phyloP scores from a whole-genome alignment of 2,329 filamentous ascomycete species.

The Xylaria sp. region DNA sequence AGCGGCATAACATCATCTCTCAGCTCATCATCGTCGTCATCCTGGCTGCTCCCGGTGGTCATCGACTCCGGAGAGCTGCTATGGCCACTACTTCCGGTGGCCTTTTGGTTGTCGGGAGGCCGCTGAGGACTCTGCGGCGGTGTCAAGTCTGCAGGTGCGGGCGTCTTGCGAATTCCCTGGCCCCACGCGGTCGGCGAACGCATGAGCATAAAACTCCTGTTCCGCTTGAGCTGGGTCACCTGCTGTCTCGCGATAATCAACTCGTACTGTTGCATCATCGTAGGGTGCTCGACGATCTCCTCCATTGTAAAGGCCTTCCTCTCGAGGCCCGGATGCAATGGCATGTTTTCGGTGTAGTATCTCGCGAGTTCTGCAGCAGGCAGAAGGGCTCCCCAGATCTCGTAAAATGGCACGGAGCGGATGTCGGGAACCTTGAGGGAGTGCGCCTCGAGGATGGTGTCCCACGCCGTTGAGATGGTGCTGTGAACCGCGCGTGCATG shows the following conservation, averaged over 20 bases:
- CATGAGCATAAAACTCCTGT: slow-evolving; percentile 25
- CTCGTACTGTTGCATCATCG: slow-evolving; percentile 53
- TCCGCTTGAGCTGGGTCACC: slow-evolving; percentile 22
- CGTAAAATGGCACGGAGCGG: slow-evolving; percentile 52
- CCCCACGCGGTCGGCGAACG: slow-evolving; percentile 28
- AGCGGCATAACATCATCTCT: slow-evolving; percentile 10
- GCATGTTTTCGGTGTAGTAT: slow-evolving; percentile 47
- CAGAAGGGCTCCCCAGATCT: slow-evolving; percentile 53
- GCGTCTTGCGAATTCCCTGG: slow-evolving; percentile 30
- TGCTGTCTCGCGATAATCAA: slow-evolving; percentile 37
- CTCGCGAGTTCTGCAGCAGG: slow-evolving; percentile 51
- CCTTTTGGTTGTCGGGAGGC: slow-evolving; percentile 10
- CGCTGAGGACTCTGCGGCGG: background rate
- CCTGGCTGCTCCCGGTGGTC: slow-evolving; percentile 33
- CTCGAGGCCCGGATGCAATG: slow-evolving; percentile 42
- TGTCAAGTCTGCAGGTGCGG: slow-evolving; percentile 11
- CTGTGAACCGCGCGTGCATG: slow-evolving; percentile 46
- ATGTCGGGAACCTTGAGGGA: slow-evolving; percentile 46
- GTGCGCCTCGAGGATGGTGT: slow-evolving; percentile 45
- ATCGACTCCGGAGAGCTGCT: slow-evolving; percentile 35
- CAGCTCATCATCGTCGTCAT: slow-evolving; percentile 31
- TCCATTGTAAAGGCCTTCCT: slow-evolving; percentile 44
- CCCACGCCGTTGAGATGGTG: slow-evolving; percentile 49
- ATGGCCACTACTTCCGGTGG: slow-evolving; percentile 16
- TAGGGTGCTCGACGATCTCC: slow-evolving; percentile 54